Base-by-base conservation (phyloP, 192 early-diverging fungal species). In the Podila clonocystis region DNA sequence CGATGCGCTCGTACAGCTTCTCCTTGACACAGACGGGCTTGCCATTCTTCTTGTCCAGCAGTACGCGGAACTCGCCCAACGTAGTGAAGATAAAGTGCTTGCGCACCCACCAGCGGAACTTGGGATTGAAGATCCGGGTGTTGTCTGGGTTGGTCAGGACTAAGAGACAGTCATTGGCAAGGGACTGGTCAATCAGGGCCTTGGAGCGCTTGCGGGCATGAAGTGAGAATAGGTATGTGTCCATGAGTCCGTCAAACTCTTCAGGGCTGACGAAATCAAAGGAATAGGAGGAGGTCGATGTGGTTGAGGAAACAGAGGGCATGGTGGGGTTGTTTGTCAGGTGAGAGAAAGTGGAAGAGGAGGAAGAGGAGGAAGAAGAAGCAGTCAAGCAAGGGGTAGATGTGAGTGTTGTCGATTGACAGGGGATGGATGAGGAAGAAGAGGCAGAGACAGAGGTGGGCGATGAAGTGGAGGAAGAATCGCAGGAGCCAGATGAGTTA, bases 51-150 rank as follows among this genome's bases (percentile, higher is more conserved):
- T 41, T 45, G 24, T 65, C 63, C 45, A 65, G 22, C 48, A 65
- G 28, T 6, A 65, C 28, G 13, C 59, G 59, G 28, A 45, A 65
- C 13, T 65, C 41, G 11, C 36, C 34, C 29, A 34, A 3, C 9
- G 48, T 50, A 9, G 63, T 65, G 29, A 45, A 65, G 49, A 65
- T 41, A 33, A 65, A 65, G 63, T 65, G 63, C 28, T 65, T 65
- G 22, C 63, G 63, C 12, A 65, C 63, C 63, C 63, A 65, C 63
- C 63, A 65, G 33, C 63, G 63, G 24, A 65, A 65, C 45, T 65
- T 65, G 41, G 63, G 63, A 19, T 41, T 41, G 28, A 65, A 65
- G 63, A 65, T 65, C 12, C 22, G n/a, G 2, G 63, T 65, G 45
- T 65, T 65, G n/a, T 65, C 63, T 50, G 63, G 63, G 24, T 65